Evolutionary conservation across 352 stramenopile genomes (phyloP), one percentile per base, ranked within the genome.

Genomic region (Globisporangium paroecandrum): DNA sequence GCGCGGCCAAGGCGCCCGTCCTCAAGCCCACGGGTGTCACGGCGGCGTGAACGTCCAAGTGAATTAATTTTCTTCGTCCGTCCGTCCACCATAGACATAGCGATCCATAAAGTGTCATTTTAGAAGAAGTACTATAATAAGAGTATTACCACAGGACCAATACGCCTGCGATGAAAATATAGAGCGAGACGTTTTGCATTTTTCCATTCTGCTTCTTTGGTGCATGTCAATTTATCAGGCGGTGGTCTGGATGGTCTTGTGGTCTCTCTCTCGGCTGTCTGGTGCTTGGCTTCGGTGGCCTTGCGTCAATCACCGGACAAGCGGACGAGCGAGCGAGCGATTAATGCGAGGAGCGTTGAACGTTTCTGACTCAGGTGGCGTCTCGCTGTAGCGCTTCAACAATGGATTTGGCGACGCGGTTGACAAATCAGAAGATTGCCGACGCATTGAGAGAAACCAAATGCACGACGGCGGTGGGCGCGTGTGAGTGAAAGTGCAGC

Each of bases 21-120:
- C 74, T 71, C 25, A 85, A 85, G 59, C 71, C 76, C 22, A 81
- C 78, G 20, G 76, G 78, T 29, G 78, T 85, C 24, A 85, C 76
- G 34, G 78, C 78, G 29, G 78, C 78, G 29, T 85, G 75, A 73
- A 51, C 47, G 13, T 25, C 15, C 18, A 25, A 10, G 20, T n/a
- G 27, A 51, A 27, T 10, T 36, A 29, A 49, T n/a, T 15, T 29
- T 13, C 27, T 53, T 8, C 36, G 58, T 63, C 20, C 46, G 13
- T 65, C 43, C 18, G 18, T 51, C 29, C 43, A 18, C 29, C 20
- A 2, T 5, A 25, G 56, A 61, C 56, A 61, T 61, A 61, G 56
- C 56, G 56, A 47, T 47, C 43, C 43, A n/a, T 61, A 61, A 61
- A 61, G 56, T 61, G 56, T 61, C 56, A 34, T 47, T 47, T 47